These are phyloP conservation scores for Lachnellula occidentalis DNA, from an alignment of 2,329 filamentous ascomycete species.

Conservation along the genomic window DNA sequence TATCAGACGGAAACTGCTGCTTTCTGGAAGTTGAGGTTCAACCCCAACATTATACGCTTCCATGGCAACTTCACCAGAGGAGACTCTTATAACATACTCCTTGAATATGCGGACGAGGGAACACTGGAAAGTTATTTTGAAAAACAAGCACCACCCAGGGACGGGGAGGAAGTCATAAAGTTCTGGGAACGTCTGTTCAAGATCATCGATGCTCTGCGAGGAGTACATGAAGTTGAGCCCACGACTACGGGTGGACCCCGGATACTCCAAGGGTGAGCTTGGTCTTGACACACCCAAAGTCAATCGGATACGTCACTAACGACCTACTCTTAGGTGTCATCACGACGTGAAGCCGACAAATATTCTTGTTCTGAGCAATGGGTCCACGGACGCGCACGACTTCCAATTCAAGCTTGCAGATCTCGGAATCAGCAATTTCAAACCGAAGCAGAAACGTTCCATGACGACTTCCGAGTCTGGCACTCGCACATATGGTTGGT, in stretches of 20 bases:
- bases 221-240: conserved; percentile 14
- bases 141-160: conserved; percentile 20
- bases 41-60: conserved; percentile 26
- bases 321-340: conserved; percentile 24
- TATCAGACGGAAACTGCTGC: conserved; percentile 25
- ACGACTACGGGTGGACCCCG: not conserved
- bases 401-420: conserved; percentile 30
- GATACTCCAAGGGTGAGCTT: conserved; percentile 12
- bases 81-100: conserved; percentile 29
- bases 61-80: conserved; percentile 25
- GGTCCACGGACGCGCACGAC: conserved; percentile 15
- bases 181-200: conserved; percentile 31
- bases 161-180: conserved; percentile 25
- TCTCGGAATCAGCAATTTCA: conserved; percentile 21
- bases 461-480: not conserved
- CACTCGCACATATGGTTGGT: conserved; percentile 16
- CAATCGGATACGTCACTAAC: conserved; percentile 3
- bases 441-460: not conserved
- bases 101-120: conserved; percentile 34
- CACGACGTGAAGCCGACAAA: conserved; percentile 32
- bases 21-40: conserved; percentile 15
- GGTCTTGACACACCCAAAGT: not conserved
- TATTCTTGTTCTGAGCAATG: conserved; percentile 27
- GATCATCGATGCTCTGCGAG: conserved; percentile 25
- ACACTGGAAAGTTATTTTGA: conserved; percentile 31